phyloP scores from a whole-genome alignment of 495 filamentous ascomycete species.

The Amphirosellinia nigrospora region DNA sequence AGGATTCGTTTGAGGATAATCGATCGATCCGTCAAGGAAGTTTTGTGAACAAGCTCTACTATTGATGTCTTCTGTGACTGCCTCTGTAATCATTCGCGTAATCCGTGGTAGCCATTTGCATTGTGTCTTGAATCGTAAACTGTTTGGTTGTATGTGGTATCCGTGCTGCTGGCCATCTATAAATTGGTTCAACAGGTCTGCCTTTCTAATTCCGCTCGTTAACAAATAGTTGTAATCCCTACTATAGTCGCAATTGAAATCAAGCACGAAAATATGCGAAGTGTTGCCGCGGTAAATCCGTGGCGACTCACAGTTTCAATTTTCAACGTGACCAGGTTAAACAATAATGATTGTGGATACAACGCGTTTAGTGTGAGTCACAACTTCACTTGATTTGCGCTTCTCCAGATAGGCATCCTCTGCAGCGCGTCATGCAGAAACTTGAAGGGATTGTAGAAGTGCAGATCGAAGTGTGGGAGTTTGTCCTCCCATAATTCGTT shows the following conservation, averaged over 20 bases:
- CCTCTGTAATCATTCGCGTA: too few relatives aligned
- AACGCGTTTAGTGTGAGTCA: background rate
- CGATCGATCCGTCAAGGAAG: slow-evolving; percentile 32
- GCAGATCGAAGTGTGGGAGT: too few relatives aligned
- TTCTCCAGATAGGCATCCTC: background rate
- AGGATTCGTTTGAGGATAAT: slow-evolving; percentile 38
- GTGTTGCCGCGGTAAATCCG: background rate
- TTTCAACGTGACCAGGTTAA: background rate
- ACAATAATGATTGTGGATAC: background rate
- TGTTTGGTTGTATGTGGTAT: too few relatives aligned
- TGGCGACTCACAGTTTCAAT: background rate
- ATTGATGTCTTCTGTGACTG: slow-evolving; percentile 16
- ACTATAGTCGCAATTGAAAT: background rate
- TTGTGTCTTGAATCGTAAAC: background rate
- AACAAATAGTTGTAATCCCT: background rate
- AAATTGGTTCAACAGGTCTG: background rate
- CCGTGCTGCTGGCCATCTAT: background rate
- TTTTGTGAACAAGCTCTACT: slow-evolving; percentile 26
- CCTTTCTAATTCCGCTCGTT: background rate
- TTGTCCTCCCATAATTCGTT: background rate
- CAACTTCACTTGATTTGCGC: background rate
- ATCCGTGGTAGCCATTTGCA: too few relatives aligned
- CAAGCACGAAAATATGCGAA: background rate
- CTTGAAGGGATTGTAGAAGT: background rate
- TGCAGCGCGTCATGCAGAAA: background rate